Evolutionary conservation across 2,329 filamentous ascomycete genomes (phyloP).

Genomic region (Bisporella sp.): DNA sequence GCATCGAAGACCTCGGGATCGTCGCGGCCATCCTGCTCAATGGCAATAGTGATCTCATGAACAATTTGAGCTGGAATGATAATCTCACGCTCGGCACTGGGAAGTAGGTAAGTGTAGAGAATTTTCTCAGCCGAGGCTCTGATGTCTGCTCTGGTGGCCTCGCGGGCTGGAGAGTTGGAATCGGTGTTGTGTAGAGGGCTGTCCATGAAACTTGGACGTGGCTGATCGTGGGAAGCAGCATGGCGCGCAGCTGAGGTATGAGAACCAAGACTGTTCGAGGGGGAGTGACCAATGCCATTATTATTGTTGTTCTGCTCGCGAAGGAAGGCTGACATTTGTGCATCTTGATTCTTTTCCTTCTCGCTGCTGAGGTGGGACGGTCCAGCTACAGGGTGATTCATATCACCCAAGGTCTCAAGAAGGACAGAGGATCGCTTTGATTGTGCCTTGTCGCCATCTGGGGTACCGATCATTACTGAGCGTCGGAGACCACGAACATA

Average conservation of each 20-base stretch:
- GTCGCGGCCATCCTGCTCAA: slow-evolving; percentile 86
- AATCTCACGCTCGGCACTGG: slow-evolving; percentile 94
- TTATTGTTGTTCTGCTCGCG: slow-evolving; percentile 56
- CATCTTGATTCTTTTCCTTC: slow-evolving; percentile 73
- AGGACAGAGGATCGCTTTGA: slow-evolving; percentile 82
- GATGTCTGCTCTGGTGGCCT: slow-evolving; percentile 83
- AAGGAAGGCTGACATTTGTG: slow-evolving; percentile 85
- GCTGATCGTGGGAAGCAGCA: slow-evolving; percentile 41
- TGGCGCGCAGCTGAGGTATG: slow-evolving; percentile 30
- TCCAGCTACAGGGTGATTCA: slow-evolving; percentile 50
- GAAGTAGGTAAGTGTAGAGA: slow-evolving; percentile 92
- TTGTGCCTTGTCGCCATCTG: slow-evolving; percentile 69
- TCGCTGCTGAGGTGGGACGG: slow-evolving; percentile 58
- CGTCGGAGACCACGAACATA: slow-evolving; percentile 93
- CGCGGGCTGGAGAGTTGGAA: slow-evolving; percentile 76
- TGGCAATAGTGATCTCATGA: slow-evolving; percentile 74
- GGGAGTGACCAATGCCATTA: slow-evolving; percentile 45
- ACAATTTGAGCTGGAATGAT: slow-evolving; percentile 85
- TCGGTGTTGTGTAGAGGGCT: slow-evolving; percentile 60
- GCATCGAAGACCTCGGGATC: slow-evolving; percentile 96
- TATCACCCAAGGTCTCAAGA: slow-evolving; percentile 66
- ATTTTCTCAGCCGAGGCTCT: slow-evolving; percentile 95
- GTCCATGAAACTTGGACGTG: slow-evolving; percentile 49
- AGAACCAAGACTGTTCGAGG: slow-evolving; percentile 34
- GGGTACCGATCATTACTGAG: slow-evolving; percentile 87